A percentile compares a stretch with the other conserved stretches of the same genome.
Conservation (phyloP, 2,329 filamentous ascomycete genomes). For the Catunica adiposa region DNA sequence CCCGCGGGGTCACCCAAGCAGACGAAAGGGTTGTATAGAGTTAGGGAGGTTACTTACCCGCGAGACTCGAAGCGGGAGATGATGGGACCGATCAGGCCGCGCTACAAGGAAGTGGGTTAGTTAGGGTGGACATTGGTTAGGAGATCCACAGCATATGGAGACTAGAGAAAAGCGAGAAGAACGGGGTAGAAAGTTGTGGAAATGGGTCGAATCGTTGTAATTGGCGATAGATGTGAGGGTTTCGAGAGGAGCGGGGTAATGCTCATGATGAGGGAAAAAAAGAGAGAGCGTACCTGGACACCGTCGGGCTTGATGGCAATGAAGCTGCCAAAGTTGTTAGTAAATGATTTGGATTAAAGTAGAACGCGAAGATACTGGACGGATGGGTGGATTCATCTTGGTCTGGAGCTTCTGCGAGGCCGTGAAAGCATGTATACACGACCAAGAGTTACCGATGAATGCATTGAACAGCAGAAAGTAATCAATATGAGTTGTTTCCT, state of each 20-base stretch:
- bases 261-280: not conserved
- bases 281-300: conserved; percentile 64
- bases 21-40: no score
- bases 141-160: conserved; percentile 3
- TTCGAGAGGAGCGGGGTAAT: not conserved
- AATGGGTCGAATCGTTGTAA: conserved; percentile 7
- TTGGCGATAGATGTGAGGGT: not conserved
- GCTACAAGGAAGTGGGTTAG: conserved; percentile 36
- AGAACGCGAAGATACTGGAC: conserved; percentile 13
- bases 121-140: conserved; percentile 9
- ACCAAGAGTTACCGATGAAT: no score
- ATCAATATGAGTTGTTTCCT: not conserved
- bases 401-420: no score
- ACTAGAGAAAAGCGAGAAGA: not conserved
- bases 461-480: no score
- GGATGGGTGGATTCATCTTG: no score
- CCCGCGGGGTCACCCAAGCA: not conserved
- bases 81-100: conserved; percentile 95
- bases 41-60: conserved; percentile 44
- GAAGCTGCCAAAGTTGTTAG: conserved; percentile 47
- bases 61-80: conserved; percentile 95
- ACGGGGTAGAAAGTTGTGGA: conserved; percentile 7
- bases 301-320: conserved; percentile 99
- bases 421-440: no score
- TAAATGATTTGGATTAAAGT: not conserved